Evolutionary conservation across 305 asterid genomes (phyloP).

Genomic region (Fraxinus latifolia): DNA sequence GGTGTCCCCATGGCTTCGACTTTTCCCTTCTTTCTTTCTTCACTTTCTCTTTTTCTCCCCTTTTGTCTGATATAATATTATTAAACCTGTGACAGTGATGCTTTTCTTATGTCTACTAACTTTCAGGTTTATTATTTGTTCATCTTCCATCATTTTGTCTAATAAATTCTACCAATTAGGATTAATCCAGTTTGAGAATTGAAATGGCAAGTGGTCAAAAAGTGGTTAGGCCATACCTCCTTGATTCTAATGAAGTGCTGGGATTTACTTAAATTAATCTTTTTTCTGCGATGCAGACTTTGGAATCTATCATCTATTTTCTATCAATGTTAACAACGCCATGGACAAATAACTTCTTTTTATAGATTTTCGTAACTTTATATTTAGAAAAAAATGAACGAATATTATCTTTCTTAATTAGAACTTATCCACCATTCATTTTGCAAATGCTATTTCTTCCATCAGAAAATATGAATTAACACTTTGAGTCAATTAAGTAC

Average conservation of each 20-base stretch:
- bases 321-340: neutral
- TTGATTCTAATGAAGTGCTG: neutral
- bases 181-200: neutral
- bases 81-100: neutral
- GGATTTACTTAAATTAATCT: neutral
- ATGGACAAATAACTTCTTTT: neutral
- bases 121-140: neutral
- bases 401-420: too few relatives aligned
- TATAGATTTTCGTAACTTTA: neutral
- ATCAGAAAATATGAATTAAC: neutral
- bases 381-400: neutral
- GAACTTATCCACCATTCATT: neutral
- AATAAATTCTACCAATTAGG: neutral
- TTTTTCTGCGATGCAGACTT: neutral
- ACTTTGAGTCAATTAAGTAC: neutral
- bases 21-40: neutral
- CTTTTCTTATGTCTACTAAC: neutral
- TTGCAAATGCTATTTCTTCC: neutral
- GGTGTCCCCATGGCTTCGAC: conserved; percentile 6
- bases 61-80: neutral
- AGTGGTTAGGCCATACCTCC: neutral
- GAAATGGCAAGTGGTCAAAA: conserved; percentile 11
- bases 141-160: neutral
- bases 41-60: neutral
- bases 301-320: neutral